These are phyloP conservation scores for Malus hybrid DNA, from an alignment of 331 rosid genomes.

Conservation along the genomic window DNA sequence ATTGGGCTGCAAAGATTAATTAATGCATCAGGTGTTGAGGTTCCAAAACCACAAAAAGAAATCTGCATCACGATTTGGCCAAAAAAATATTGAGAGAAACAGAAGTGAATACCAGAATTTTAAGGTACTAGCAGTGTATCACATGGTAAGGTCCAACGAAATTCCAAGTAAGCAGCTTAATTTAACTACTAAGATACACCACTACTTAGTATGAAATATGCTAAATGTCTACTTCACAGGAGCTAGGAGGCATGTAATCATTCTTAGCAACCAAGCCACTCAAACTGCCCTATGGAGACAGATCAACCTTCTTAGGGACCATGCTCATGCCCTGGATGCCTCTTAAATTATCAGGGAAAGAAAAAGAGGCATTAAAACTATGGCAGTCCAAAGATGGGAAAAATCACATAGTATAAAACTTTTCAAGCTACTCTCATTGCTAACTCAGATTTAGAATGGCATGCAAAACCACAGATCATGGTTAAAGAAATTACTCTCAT, in stretches of 20 bases:
- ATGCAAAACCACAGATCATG: not conserved
- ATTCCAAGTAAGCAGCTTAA: not conserved
- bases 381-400: not conserved
- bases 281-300: not conserved
- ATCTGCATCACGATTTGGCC: too few species aligned
- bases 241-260: constrained; percentile 1
- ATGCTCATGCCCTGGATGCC: not conserved
- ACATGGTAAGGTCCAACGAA: not conserved
- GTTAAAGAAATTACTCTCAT: not conserved
- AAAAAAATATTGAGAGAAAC: not conserved
- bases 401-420: not conserved
- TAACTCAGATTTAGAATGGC: not conserved
- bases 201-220: not conserved
- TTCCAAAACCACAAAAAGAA: not conserved
- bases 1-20: constrained; percentile 58
- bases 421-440: not conserved
- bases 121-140: not conserved
- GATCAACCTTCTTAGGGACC: not conserved
- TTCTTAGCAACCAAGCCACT: not conserved
- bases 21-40: not conserved
- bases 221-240: not conserved
- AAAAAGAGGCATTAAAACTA: not conserved
- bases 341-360: not conserved
- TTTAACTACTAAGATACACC: not conserved
- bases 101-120: not conserved